A percentile compares a stretch with the other conserved stretches of the same genome.
These are phyloP conservation scores for Halenospora varia DNA, from an alignment of 495 filamentous ascomycete genomes.

Conservation along the genomic window DNA sequence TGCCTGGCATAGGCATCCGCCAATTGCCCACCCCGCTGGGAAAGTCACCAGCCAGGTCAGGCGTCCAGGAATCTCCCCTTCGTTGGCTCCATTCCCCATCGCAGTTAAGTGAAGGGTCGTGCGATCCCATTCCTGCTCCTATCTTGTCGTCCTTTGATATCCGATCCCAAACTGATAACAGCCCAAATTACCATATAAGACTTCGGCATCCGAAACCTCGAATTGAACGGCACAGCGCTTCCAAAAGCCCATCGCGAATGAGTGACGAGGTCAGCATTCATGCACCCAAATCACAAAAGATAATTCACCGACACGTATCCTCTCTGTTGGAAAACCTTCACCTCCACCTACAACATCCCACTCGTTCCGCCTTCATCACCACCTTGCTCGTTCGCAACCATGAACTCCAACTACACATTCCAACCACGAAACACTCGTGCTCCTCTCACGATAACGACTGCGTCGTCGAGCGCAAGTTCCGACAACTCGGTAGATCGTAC, in stretches of 20 bases:
- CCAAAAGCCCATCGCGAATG: neutral
- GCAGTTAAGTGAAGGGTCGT: too few species aligned
- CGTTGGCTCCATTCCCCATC: too few species aligned
- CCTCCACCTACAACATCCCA: neutral
- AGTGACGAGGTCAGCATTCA: neutral
- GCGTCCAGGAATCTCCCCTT: neutral
- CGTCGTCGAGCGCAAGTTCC: neutral
- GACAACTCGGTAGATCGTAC: neutral
- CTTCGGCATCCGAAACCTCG: too few species aligned
- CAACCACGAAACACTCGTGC: neutral
- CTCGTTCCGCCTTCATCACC: neutral
- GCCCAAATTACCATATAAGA: neutral
- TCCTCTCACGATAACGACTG: neutral
- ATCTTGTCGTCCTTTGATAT: neutral
- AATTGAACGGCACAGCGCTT: too few species aligned
- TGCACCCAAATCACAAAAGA: neutral
- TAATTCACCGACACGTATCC: neutral
- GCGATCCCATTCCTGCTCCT: too few species aligned
- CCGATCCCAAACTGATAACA: neutral
- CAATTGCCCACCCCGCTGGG: neutral
- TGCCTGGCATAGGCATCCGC: neutral
- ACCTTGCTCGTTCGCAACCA: neutral
- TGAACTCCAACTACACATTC: neutral
- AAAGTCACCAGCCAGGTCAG: too few species aligned
- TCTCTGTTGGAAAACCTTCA: neutral